Percentiles rank a stretch among this genome's conserved stretches.
Evolutionary conservation across 2,329 filamentous ascomycete species (phyloP).

Genomic region (Claviceps cyperi): DNA sequence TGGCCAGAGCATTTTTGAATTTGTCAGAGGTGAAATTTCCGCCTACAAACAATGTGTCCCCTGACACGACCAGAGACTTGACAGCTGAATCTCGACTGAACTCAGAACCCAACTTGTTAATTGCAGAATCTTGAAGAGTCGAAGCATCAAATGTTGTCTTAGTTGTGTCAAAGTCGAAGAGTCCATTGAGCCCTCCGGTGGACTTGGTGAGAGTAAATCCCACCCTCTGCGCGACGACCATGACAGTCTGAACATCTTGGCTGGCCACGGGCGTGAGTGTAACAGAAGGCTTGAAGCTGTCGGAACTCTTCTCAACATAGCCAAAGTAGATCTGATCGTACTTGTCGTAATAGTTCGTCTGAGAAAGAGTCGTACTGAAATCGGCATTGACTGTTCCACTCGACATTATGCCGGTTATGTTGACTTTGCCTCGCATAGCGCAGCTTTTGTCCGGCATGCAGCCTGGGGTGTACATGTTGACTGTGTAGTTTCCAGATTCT

Average conservation of each 20-base stretch:
- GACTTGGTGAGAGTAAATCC: constrained; percentile 62
- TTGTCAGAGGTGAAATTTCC: constrained; percentile 66
- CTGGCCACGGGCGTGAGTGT: constrained; percentile 57
- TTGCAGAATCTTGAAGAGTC: constrained; percentile 54
- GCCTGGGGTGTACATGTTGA: constrained; percentile 85
- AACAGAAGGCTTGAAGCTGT: constrained; percentile 64
- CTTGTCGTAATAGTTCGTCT: constrained; percentile 94
- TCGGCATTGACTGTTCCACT: constrained; percentile 29
- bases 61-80: constrained; percentile 49
- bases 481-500: constrained; percentile 80
- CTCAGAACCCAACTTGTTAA: constrained; percentile 60
- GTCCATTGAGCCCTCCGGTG: constrained; percentile 69
- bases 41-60: constrained; percentile 57
- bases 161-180: constrained; percentile 74
- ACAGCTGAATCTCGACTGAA: constrained; percentile 56
- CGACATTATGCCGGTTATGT: constrained; percentile 61
- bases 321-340: constrained; percentile 88
- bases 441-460: constrained; percentile 73
- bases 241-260: constrained; percentile 47
- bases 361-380: constrained; percentile 53
- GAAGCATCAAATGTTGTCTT: constrained; percentile 36
- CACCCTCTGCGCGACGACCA: constrained; percentile 80
- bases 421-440: constrained; percentile 60
- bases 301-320: constrained; percentile 60
- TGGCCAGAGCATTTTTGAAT: constrained; percentile 62